Evolutionary conservation across 2,329 filamentous ascomycete genomes (phyloP).

Genomic region (Neonectria sp.): DNA sequence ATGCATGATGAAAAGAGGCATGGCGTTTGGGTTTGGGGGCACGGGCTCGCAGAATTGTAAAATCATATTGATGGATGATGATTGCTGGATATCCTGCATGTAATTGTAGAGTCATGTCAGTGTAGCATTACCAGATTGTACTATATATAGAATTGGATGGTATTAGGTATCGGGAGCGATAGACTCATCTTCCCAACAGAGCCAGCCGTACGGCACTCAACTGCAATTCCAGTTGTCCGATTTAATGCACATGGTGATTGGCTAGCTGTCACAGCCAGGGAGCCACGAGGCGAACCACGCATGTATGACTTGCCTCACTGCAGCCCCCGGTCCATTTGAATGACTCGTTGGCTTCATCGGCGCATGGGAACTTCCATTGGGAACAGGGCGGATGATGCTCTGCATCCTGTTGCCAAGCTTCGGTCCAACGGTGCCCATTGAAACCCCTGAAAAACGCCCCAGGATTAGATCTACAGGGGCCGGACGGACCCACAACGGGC

Average conservation of each 20-base stretch:
- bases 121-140: not conserved
- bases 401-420: not conserved
- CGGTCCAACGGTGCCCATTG: not conserved
- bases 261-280: too few relatives aligned
- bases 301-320: too few relatives aligned
- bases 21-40: conserved; percentile 1
- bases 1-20: not conserved
- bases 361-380: too few relatives aligned
- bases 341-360: too few relatives aligned
- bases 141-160: not conserved
- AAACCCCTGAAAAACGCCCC: conserved; percentile 1
- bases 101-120: not conserved
- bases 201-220: too few relatives aligned
- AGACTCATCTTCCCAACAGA: too few relatives aligned
- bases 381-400: not conserved
- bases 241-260: not conserved
- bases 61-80: conserved; percentile 1
- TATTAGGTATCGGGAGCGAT: not conserved
- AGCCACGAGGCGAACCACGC: not conserved
- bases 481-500: not conserved
- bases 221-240: not conserved
- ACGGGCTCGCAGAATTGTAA: conserved; percentile 6
- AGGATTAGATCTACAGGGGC: not conserved
- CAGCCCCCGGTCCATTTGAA: not conserved
- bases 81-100: not conserved